Evolutionary conservation across 306 rosid genomes (phyloP).

Genomic region (Prunus mongolica): DNA sequence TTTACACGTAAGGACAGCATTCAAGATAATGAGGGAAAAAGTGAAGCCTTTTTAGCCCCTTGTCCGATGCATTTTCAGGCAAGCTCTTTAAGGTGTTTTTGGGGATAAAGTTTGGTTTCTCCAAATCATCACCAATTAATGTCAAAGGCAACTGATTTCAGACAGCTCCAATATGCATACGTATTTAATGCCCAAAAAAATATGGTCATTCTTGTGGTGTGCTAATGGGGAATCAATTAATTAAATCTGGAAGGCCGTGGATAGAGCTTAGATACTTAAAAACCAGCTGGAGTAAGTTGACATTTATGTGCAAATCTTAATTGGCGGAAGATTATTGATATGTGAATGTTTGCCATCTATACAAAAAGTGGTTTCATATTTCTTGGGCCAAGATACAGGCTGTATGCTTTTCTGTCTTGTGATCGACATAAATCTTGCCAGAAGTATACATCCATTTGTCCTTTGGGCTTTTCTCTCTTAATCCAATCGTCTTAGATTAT

Average conservation of each 20-base stretch:
- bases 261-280: neutral
- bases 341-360: neutral
- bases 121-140: neutral
- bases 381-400: neutral
- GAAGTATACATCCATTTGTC: neutral
- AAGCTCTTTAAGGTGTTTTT: neutral
- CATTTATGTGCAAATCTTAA: neutral
- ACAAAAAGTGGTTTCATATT: neutral
- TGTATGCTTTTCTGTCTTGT: neutral
- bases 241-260: neutral
- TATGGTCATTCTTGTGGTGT: neutral
- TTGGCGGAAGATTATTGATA: neutral
- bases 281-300: neutral
- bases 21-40: neutral
- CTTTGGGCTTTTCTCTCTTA: neutral
- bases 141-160: neutral
- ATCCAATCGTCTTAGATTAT: neutral
- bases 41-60: neutral
- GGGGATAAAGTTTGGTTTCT: neutral
- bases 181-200: neutral
- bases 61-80: neutral
- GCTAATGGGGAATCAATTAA: neutral
- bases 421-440: neutral
- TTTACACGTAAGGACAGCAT: neutral
- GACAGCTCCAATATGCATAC: neutral